Evolutionary conservation across 768 basidiomycete genomes (phyloP).

Genomic region (Serendipita sp.): DNA sequence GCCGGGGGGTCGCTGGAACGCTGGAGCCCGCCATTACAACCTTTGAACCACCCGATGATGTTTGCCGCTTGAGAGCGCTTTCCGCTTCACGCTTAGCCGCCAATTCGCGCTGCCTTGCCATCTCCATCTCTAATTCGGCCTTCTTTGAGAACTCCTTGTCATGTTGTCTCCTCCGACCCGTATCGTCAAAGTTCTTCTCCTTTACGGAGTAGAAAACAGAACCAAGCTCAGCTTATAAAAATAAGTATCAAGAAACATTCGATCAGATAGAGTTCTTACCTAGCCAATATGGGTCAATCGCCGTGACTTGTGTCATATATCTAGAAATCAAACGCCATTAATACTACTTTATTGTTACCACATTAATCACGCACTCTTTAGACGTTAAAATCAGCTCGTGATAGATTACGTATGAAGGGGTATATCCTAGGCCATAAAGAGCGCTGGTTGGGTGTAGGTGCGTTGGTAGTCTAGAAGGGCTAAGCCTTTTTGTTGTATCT

Average conservation of each 20-base stretch:
- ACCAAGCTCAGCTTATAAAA: conserved; percentile 64
- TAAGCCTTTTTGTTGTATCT: neutral
- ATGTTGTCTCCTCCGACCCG: conserved; percentile 47
- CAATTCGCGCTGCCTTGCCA: conserved; percentile 69
- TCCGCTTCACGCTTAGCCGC: conserved; percentile 46
- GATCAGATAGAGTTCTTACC: conserved; percentile 31
- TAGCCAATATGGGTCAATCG: conserved; percentile 94
- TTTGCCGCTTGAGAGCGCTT: conserved; percentile 35
- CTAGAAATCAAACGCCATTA: conserved; percentile 17
- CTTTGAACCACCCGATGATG: conserved; percentile 34
- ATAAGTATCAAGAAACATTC: conserved; percentile 8
- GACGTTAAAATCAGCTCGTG: conserved; percentile 92
- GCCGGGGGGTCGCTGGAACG: conserved; percentile 35
- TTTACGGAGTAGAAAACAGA: conserved; percentile 95
- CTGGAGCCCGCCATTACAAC: conserved; percentile 73
- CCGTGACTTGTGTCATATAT: conserved; percentile 99
- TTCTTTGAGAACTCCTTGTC: conserved; percentile 84
- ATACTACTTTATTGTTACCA: conserved; percentile 9
- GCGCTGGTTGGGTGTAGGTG: conserved; percentile 96
- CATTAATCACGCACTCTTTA: conserved; percentile 33
- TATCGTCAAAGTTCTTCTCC: conserved; percentile 94
- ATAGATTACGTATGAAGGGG: conserved; percentile 91
- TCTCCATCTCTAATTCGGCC: conserved; percentile 84
- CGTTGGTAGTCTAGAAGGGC: conserved; percentile 48
- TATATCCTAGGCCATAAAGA: conserved; percentile 89